These are phyloP conservation scores for Cercospora sp. DNA, from an alignment of 2,329 filamentous ascomycete genomes.

Conservation along the genomic window DNA sequence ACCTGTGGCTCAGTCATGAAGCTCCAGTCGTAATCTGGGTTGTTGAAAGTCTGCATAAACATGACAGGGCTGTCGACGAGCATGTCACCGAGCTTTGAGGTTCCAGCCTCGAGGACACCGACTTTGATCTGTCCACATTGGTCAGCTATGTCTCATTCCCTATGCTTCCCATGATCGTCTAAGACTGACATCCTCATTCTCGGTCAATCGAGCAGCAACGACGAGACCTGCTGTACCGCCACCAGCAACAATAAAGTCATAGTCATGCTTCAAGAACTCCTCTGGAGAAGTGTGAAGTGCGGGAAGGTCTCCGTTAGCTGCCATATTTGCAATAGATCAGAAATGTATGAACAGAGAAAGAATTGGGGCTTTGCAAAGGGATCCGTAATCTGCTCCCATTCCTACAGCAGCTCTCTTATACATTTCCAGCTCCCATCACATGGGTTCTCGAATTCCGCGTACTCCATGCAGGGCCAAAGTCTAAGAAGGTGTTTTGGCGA, in stretches of 20 bases:
- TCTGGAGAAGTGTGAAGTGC: slow-evolving; percentile 30
- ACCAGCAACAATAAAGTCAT: slow-evolving; percentile 36
- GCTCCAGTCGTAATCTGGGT: slow-evolving; percentile 31
- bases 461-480: slow-evolving; percentile 9
- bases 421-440: slow-evolving; percentile 4
- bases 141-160: background rate
- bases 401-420: slow-evolving; percentile 8
- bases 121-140: background rate
- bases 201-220: slow-evolving; percentile 35
- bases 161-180: background rate
- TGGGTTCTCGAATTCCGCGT: slow-evolving; percentile 9
- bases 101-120: slow-evolving; percentile 39
- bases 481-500: background rate
- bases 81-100: slow-evolving; percentile 28
- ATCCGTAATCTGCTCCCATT: background rate
- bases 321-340: slow-evolving; percentile 18
- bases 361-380: background rate
- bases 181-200: slow-evolving; percentile 36
- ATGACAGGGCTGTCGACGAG: slow-evolving; percentile 30
- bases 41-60: slow-evolving; percentile 32
- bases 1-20: slow-evolving; percentile 30
- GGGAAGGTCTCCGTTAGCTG: slow-evolving; percentile 29
- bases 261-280: slow-evolving; percentile 32
- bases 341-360: background rate
- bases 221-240: slow-evolving; percentile 38